Conservation (phyloP, 2,329 filamentous ascomycete genomes). For the Fusarium ambrosium region DNA sequence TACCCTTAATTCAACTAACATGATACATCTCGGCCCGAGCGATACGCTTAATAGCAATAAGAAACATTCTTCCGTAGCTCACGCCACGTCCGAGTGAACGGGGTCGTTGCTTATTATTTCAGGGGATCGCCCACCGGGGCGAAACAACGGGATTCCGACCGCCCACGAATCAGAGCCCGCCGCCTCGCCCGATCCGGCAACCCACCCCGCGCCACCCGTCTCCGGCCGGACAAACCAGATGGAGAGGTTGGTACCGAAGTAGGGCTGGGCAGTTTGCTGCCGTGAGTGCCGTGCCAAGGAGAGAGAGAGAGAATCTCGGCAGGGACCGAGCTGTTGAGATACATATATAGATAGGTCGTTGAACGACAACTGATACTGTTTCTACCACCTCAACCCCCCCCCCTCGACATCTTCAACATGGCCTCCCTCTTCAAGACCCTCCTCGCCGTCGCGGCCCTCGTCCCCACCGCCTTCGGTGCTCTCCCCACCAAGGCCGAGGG, state of each 20-base stretch:
- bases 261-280: constrained; percentile 30
- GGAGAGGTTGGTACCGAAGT: constrained; percentile 1
- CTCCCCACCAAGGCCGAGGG: constrained; percentile 56
- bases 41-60: not conserved
- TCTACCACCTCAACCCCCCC: constrained; percentile 5
- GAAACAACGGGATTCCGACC: constrained; percentile 12
- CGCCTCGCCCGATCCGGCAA: constrained; percentile 35
- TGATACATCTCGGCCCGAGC: not conserved
- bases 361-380: constrained; percentile 9
- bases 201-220: constrained; percentile 8
- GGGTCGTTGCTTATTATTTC: constrained; percentile 18
- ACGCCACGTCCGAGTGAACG: constrained; percentile 21
- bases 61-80: not conserved
- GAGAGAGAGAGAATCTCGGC: constrained; percentile 1
- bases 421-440: constrained; percentile 40
- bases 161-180: constrained; percentile 36
- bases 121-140: constrained; percentile 23
- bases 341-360: constrained; percentile 15
- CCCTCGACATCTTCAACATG: constrained; percentile 17
- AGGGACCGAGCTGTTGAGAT: not conserved
- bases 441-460: constrained; percentile 33
- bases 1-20: not conserved
- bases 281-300: constrained; percentile 41
- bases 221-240: constrained; percentile 7
- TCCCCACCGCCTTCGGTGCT: constrained; percentile 42